Evolutionary conservation across 1,284 basidiomycete genomes (phyloP).

Genomic region (Sparassis latifolia): DNA sequence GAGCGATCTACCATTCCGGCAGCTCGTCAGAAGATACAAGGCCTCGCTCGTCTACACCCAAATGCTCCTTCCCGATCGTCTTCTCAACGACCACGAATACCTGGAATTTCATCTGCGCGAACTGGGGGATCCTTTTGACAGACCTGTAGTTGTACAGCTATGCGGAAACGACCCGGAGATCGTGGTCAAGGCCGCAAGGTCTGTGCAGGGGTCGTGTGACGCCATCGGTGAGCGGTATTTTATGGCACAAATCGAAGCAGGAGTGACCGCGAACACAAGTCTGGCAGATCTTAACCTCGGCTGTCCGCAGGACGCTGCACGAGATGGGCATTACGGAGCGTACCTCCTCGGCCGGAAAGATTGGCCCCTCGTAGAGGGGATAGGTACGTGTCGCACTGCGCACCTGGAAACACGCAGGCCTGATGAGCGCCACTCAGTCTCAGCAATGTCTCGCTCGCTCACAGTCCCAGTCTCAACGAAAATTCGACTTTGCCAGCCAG

Average conservation of each 20-base stretch:
- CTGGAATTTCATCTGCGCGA: conserved; percentile 39
- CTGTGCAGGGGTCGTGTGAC: conserved; percentile 51
- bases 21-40: conserved; percentile 50
- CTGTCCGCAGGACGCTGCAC: conserved; percentile 68
- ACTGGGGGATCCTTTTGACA: conserved; percentile 15
- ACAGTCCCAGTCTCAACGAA: conserved; percentile 57
- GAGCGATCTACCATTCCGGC: conserved; percentile 65
- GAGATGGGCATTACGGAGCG: conserved; percentile 63
- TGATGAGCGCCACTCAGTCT: conserved; percentile 33
- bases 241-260: not conserved
- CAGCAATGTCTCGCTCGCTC: conserved; percentile 50
- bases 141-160: conserved; percentile 63
- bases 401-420: not conserved
- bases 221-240: conserved; percentile 48
- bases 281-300: conserved; percentile 48
- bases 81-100: conserved; percentile 56
- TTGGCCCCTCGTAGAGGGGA: conserved; percentile 57
- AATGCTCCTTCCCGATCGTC: conserved; percentile 56
- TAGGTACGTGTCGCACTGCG: conserved; percentile 36
- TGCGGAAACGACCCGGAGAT: conserved; percentile 60
- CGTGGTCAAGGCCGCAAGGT: conserved; percentile 51
- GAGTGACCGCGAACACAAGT: conserved; percentile 11
- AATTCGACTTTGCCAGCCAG: conserved; percentile 40
- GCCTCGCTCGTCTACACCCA: conserved; percentile 65
- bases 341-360: conserved; percentile 66